Percentiles rank a stretch among this genome's conserved stretches.
phyloP scores from a whole-genome alignment of 2,329 filamentous ascomycete genomes.

The Diaporthe citri region DNA sequence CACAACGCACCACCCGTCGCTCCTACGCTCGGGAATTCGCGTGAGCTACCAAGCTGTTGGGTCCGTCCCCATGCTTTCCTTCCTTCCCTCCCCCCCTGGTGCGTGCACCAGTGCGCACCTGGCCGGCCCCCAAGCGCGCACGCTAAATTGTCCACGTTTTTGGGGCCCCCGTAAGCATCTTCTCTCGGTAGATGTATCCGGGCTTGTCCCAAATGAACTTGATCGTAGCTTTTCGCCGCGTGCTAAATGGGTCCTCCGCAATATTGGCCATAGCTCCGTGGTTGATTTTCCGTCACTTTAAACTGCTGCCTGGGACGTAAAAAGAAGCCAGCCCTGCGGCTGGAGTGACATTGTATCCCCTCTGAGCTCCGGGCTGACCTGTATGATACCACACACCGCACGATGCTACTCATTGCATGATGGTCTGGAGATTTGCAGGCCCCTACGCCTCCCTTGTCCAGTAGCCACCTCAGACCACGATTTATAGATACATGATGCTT shows the following conservation, averaged over 20 bases:
- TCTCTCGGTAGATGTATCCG: conserved; percentile 9
- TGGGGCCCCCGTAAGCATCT: background rate
- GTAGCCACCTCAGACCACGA: background rate
- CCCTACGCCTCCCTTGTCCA: background rate
- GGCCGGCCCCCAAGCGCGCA: conserved; percentile 15
- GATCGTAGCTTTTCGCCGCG: background rate
- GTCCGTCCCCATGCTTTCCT: conserved; percentile 7
- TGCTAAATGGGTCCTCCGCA: background rate
- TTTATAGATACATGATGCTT: background rate
- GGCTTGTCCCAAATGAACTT: background rate
- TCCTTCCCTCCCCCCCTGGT: background rate
- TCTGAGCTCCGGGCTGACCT: background rate
- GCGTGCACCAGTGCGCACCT: background rate
- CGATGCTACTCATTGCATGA: background rate
- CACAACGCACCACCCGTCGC: conserved; percentile 29
- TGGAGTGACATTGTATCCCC: background rate
- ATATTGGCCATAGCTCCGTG: background rate
- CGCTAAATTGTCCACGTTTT: conserved; percentile 1
- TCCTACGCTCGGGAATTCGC: conserved; percentile 22
- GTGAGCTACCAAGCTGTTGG: conserved; percentile 33
- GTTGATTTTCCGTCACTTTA: background rate
- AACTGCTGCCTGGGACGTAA: background rate
- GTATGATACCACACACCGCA: background rate
- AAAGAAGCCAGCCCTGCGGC: background rate
- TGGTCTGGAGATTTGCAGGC: background rate